Base-by-base conservation (phyloP, 2,329 filamentous ascomycete genomes). In the Penicillium vulpinum region DNA sequence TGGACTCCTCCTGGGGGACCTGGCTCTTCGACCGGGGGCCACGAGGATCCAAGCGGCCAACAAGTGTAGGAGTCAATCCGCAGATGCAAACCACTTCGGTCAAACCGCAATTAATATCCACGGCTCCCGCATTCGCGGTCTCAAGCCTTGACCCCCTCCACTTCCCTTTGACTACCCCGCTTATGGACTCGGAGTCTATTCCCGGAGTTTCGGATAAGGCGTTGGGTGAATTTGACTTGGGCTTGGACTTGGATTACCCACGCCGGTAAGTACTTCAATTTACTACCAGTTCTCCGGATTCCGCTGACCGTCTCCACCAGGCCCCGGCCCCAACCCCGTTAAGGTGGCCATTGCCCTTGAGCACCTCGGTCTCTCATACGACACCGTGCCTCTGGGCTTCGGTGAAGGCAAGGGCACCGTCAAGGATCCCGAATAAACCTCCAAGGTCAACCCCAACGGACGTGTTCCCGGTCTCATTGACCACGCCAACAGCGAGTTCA, bases 401-500 rank as follows among this genome's bases (percentile, higher is more conserved):
- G 45, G 45, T 22, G 45, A 48, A 35, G 45, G 45, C 26, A 48
- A 36, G 45, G 45, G 45, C 24, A 48, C 45, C 24, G 45, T 48
- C 45, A 48, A 48, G 29, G 45, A 48, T 33, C 16, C 45, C 28
- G 45, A 48, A 33, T 48, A 48, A 29, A 48, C 45, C 29, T 31
- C 45, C 16, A 48, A 48, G 45, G 45, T 69, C 36, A 69, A 71
- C 56, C 67, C 69, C 45, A 67, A 69, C 31, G 64, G 66, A 16
- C 64, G 64, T 24, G 51, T 77, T 2, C 77, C 74, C 2, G 73
- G 75, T 31, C 66, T 81, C 36, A 68, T 80, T 54, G 79, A 81
- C 59, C 77, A 77, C 57, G 77, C 77, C 57, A 80, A 78, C 40
- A 74, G 69, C 16, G 74, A 72, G 56, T 68, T 82, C 38, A 76